Evolutionary conservation across 2,329 filamentous ascomycete species (phyloP), one percentile per base, ranked within the genome.

Genomic region (Diaporthe vaccinii): DNA sequence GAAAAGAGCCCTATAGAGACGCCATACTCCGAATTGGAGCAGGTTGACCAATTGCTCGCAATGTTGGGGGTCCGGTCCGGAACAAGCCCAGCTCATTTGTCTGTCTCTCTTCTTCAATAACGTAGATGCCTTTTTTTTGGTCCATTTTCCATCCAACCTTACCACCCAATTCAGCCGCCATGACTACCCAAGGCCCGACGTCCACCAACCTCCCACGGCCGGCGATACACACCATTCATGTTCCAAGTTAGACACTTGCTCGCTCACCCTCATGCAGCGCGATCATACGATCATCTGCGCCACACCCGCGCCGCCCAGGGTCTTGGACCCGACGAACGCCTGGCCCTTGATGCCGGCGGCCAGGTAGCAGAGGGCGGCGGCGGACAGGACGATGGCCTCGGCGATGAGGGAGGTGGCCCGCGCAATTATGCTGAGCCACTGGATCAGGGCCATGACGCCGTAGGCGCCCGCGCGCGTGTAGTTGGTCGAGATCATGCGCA

Each of bases 391-490:
- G 31, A 98, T 89, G 14, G 94, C 97, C 7, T 95, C 94, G 1
- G 94, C 97, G 79, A 99, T 94, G 84, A 99, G 86, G 82, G 92
- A 95, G 69, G 93, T 94, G 14, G 90, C 83, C 62, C 85, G 83
- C 31, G 87, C 81, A 76, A 94, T 88, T 78, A 96, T 86, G 83
- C 95, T 97, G 75, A 98, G 86, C 91, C 94, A 98, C 85, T 98
- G 95, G 61, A 98, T 84, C 69, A 93, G 82, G 80, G 91, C 94
- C 94, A 98, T 96, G 83, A 91, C 86, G 75, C 86, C 85, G 86
- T 99, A 99, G 82, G 98, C 93, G 75, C 88, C 93, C 28, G 96
- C 96, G 85, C 97, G 95, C 93, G 97, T 97, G 88, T 96, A 98
- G 88, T 98, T 98, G 76, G 96, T 98, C 78, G 95, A 95, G 88